Evolutionary conservation across 176 grass and related monocot species (phyloP).

Genomic region (Typha latifolia): DNA sequence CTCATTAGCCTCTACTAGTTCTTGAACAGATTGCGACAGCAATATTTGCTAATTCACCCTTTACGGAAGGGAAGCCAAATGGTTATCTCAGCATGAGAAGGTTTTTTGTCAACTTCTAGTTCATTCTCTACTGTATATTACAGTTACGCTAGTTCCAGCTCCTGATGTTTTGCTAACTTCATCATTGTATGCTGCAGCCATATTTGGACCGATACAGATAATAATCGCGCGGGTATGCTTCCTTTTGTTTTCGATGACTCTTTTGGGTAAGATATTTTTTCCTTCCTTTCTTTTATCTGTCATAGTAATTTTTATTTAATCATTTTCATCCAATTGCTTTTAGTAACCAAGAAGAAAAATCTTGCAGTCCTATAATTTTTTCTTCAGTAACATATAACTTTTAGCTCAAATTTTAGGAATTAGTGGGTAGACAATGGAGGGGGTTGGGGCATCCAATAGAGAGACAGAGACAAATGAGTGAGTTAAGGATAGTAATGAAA

Average conservation of each 20-base stretch:
- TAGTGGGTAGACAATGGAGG: too few species aligned
- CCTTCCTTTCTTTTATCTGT: background rate
- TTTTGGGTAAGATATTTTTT: conserved; percentile 56
- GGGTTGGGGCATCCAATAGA: too few species aligned
- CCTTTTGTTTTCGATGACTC: conserved; percentile 85
- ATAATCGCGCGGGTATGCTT: conserved; percentile 95
- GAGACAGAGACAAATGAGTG: too few species aligned
- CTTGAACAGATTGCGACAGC: conserved; percentile 87
- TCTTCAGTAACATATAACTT: too few species aligned
- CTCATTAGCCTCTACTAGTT: conserved; percentile 14
- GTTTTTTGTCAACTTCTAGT: conserved; percentile 24
- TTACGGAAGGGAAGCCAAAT: conserved; percentile 99
- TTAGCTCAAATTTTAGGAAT: too few species aligned
- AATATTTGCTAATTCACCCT: conserved; percentile 98
- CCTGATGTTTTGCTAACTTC: conserved; percentile 15
- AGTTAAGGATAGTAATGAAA: too few species aligned
- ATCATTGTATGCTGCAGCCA: conserved; percentile 47
- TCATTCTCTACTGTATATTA: background rate
- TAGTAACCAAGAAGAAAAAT: too few species aligned
- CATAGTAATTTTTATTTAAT: background rate
- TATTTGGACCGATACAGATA: conserved; percentile 97
- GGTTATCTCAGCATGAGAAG: conserved; percentile 96
- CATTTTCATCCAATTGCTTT: too few species aligned
- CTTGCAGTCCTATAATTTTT: too few species aligned
- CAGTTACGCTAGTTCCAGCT: background rate